These are phyloP conservation scores for Quercus phellos DNA, from an alignment of 331 rosid species.

Conservation along the genomic window DNA sequence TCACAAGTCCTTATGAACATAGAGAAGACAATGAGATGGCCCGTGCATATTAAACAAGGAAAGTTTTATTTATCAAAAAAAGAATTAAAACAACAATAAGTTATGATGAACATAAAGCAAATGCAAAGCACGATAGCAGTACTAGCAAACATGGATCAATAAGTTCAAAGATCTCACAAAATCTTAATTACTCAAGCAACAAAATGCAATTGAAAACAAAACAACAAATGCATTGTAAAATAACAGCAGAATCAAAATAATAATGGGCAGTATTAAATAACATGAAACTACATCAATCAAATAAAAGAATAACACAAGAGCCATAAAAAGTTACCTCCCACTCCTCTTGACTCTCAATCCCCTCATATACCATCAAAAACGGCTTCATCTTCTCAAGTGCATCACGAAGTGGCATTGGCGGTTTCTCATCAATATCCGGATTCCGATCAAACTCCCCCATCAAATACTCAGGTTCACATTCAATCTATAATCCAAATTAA, in stretches of 20 bases:
- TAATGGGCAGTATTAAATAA: background rate
- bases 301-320: slow-evolving; percentile 12
- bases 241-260: background rate
- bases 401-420: slow-evolving; percentile 71
- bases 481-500: slow-evolving; percentile 56
- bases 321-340: slow-evolving; percentile 71
- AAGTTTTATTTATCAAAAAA: too few species aligned
- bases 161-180: background rate
- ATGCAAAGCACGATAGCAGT: too few species aligned
- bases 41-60: background rate
- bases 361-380: slow-evolving; percentile 85
- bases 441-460: slow-evolving; percentile 79
- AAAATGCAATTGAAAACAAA: background rate
- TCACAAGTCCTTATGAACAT: background rate
- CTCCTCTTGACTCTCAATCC: slow-evolving; percentile 82
- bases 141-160: background rate
- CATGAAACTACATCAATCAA: background rate
- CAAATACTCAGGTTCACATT: slow-evolving; percentile 79
- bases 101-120: background rate
- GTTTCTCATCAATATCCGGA: slow-evolving; percentile 86
- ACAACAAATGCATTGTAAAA: background rate
- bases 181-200: background rate
- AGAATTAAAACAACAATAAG: too few species aligned
- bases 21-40: background rate
- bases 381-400: slow-evolving; percentile 93